Conservation (phyloP, 768 basidiomycete species). For the Gymnopilus junonius region DNA sequence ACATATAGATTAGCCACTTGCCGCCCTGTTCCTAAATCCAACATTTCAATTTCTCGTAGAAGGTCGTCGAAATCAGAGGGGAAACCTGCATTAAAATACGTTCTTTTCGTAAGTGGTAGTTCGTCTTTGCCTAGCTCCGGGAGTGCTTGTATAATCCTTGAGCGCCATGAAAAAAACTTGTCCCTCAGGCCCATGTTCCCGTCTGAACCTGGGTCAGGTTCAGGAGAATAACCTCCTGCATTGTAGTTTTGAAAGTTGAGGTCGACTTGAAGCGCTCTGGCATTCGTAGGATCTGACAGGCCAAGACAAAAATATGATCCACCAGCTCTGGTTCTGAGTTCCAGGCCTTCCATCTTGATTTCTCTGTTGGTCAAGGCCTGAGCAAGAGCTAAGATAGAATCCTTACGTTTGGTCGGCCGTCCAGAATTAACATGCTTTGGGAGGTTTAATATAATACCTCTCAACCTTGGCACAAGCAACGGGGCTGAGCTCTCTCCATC, state of each 20-base stretch:
- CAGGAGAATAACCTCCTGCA: neutral
- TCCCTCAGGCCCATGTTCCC: neutral
- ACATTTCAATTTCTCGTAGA: neutral
- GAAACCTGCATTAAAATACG: neutral
- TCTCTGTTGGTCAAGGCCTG: too few species aligned
- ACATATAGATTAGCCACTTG: neutral
- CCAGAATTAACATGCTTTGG: neutral
- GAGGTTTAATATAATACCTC: neutral
- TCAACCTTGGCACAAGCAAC: neutral
- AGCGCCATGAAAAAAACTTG: neutral
- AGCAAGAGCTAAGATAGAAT: too few species aligned
- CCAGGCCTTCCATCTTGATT: neutral
- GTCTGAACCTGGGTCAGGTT: neutral
- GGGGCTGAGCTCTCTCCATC: neutral
- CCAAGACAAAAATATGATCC: neutral
- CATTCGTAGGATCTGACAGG: neutral
- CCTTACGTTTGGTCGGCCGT: too few species aligned
- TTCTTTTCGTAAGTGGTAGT: neutral
- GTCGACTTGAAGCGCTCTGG: neutral
- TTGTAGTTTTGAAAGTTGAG: neutral
- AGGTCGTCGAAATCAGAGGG: neutral
- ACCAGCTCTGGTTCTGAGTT: too few species aligned
- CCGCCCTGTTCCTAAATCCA: neutral
- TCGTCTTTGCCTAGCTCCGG: neutral
- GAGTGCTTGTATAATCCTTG: neutral